Percentiles rank a stretch among this genome's conserved stretches.
phyloP scores from a whole-genome alignment of 2,329 filamentous ascomycete genomes.

The Geosmithia putterillii region DNA sequence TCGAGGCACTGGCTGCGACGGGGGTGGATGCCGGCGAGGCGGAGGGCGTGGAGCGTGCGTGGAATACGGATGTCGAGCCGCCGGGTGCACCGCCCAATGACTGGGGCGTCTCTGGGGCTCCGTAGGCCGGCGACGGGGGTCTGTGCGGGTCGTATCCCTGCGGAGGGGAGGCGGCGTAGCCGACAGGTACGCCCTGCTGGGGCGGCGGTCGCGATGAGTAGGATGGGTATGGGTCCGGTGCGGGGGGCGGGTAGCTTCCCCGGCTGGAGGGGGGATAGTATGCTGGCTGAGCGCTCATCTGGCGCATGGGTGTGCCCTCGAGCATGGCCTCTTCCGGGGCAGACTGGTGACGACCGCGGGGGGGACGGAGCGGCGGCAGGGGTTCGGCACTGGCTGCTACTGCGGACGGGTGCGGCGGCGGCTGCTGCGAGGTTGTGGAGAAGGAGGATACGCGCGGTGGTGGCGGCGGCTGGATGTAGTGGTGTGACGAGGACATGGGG shows the following conservation, averaged over 20 bases:
- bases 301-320: slow-evolving; percentile 16
- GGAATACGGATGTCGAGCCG: slow-evolving; percentile 13
- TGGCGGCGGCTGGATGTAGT: slow-evolving; percentile 7
- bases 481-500: too few species aligned
- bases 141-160: slow-evolving; percentile 15
- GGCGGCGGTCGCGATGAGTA: slow-evolving; percentile 15
- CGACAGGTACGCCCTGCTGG: too few species aligned
- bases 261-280: slow-evolving; percentile 12
- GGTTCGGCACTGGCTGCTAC: slow-evolving; percentile 22
- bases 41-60: slow-evolving; percentile 24
- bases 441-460: slow-evolving; percentile 19
- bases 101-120: slow-evolving; percentile 15
- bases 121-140: slow-evolving; percentile 10
- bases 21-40: slow-evolving; percentile 13
- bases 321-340: slow-evolving; percentile 18
- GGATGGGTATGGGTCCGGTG: slow-evolving; percentile 10
- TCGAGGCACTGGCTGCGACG: not conserved
- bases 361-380: slow-evolving; percentile 24
- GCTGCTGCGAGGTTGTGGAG: slow-evolving; percentile 20
- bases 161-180: slow-evolving; percentile 19
- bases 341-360: slow-evolving; percentile 19
- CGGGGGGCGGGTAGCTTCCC: slow-evolving; percentile 16
- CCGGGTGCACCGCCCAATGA: slow-evolving; percentile 14
- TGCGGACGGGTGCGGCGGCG: too few species aligned
- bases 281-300: slow-evolving; percentile 10